phyloP scores from a whole-genome alignment of 1,284 basidiomycete species.

The Taiwanofungus camphoratus region DNA sequence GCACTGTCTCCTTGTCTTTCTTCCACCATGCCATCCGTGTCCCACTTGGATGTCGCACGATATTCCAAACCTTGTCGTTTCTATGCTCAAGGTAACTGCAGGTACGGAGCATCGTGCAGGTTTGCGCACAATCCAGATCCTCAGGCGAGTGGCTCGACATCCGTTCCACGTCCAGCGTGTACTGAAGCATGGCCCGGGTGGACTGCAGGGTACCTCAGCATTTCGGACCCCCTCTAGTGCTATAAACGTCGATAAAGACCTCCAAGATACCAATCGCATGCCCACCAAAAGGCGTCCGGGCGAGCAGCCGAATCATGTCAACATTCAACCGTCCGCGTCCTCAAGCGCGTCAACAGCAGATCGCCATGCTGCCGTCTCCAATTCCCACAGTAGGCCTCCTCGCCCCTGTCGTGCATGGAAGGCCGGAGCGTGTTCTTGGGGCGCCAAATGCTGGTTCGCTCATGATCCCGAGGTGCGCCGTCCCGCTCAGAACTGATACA shows the following conservation, averaged over 20 bases:
- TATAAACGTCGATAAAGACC: neutral
- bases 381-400: neutral
- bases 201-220: neutral
- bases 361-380: neutral
- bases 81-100: neutral
- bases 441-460: neutral
- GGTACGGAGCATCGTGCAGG: neutral
- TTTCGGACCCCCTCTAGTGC: neutral
- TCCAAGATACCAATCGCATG: too few species aligned
- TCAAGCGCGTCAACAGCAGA: too few species aligned
- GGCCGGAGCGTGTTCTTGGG: neutral
- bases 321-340: neutral
- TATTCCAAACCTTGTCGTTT: neutral
- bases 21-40: neutral
- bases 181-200: neutral
- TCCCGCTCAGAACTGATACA: neutral
- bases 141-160: neutral
- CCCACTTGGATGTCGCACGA: neutral
- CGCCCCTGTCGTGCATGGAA: neutral
- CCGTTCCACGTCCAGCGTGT: neutral
- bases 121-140: neutral
- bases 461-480: neutral
- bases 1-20: too few species aligned
- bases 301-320: neutral
- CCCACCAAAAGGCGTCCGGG: neutral